Evolutionary conservation across 176 grass and related monocot species (phyloP).

Genomic region (Musa troglodytarum): DNA sequence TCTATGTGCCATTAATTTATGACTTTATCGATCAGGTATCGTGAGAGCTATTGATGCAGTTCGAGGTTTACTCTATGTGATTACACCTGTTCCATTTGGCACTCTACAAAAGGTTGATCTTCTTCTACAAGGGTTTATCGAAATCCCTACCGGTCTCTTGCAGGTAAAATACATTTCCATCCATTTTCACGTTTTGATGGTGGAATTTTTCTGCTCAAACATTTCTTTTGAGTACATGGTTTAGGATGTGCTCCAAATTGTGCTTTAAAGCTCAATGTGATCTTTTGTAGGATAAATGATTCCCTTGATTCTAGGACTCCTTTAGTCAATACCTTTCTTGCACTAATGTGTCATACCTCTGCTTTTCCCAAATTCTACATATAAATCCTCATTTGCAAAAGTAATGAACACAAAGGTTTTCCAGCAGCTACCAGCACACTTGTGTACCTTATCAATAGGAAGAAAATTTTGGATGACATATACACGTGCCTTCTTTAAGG

Average conservation of each 20-base stretch:
- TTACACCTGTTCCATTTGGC: conserved; percentile 62
- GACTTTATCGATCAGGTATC: conserved; percentile 47
- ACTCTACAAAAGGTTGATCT: conserved; percentile 63
- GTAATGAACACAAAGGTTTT: not conserved
- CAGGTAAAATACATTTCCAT: conserved; percentile 36
- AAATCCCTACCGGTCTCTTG: conserved; percentile 62
- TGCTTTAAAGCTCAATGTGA: not conserved
- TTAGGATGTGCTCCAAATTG: not conserved
- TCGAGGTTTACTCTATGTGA: conserved; percentile 58
- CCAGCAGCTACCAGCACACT: not conserved
- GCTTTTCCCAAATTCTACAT: not conserved
- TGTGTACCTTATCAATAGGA: not conserved
- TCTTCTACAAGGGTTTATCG: conserved; percentile 75
- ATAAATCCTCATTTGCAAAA: not conserved
- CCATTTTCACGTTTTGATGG: not conserved
- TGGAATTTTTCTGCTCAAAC: not conserved
- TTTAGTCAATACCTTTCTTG: not conserved
- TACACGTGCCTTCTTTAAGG: too few relatives aligned
- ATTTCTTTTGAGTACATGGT: too few relatives aligned
- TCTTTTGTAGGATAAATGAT: not conserved
- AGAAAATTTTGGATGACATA: too few relatives aligned
- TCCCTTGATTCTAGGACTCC: not conserved
- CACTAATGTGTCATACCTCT: not conserved
- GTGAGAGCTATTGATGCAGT: conserved; percentile 59
- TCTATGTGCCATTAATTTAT: not conserved